phyloP scores from a whole-genome alignment of 192 early-diverging fungal species.

The Coemansia nantahalensis region DNA sequence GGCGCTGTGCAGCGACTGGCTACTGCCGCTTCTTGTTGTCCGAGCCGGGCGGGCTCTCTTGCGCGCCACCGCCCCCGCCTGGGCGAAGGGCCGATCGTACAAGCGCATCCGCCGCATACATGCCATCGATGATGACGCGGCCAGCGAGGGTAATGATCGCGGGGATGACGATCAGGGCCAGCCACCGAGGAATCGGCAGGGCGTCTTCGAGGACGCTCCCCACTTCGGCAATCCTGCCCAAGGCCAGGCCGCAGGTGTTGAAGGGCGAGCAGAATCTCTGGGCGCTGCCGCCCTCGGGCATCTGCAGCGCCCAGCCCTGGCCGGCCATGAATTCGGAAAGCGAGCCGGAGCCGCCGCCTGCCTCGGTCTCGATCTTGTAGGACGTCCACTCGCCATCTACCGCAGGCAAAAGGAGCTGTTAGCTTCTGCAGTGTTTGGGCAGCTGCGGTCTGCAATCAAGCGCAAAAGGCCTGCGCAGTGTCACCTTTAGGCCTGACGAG shows the following conservation, averaged over 20 bases:
- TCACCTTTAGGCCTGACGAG: conserved; percentile 16
- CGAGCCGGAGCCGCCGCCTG: background rate
- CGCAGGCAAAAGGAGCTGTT: no score
- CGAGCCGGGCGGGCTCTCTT: no score
- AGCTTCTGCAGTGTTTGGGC: no score
- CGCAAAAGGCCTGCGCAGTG: background rate
- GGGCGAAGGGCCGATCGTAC: conserved; percentile 2
- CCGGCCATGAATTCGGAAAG: conserved; percentile 31
- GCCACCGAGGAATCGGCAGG: conserved; percentile 45
- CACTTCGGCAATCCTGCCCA: conserved; percentile 35
- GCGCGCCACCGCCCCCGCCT: background rate
- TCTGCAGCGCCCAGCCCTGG: conserved; percentile 11
- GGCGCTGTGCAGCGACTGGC: no score
- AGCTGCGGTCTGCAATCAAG: background rate
- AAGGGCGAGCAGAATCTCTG: conserved; percentile 40
- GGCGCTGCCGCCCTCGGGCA: conserved; percentile 3
- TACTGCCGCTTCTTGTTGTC: background rate
- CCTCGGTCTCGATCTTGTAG: conserved; percentile 15
- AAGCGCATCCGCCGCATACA: conserved; percentile 29
- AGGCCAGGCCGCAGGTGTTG: conserved; percentile 31
- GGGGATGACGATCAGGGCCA: conserved; percentile 40
- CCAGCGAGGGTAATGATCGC: conserved; percentile 32
- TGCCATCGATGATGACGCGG: conserved; percentile 36
- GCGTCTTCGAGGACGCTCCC: conserved; percentile 18
- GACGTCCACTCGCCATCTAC: conserved; percentile 24